Base-by-base conservation (phyloP, 768 basidiomycete genomes). In the Kwoniella europaea region DNA sequence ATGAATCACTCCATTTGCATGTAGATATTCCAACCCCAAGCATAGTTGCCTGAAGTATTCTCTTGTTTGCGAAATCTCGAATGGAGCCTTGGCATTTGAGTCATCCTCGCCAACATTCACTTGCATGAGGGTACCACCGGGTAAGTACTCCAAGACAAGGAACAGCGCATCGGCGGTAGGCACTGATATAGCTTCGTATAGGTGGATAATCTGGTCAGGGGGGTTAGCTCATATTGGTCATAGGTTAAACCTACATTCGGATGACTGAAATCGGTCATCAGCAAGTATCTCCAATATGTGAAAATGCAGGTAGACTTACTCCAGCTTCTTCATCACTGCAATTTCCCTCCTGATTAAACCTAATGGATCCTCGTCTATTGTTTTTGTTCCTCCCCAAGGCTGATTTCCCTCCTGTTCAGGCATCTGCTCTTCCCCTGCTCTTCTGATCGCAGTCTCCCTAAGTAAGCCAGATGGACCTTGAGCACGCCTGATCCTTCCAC, bases 291-390 rank as follows among this genome's bases (percentile, higher is more conserved):
- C 24, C 12, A 22, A 55, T 35, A n/a, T 12, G 27, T 24, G 27
- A 43, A 10, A 43, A 10, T 9, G 13, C 20, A 13, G 50, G 50
- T 43, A 54, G 61, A 80, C 82, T 73, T 59, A 83, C 82, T 84
- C 83, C 9, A 84, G 72, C 75, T 84, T 84, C 73, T 83, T 84
- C 84, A 84, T 84, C 35, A 84, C 71, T 0, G 84, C 84, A 53
- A 84, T 76, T 73, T 84, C 82, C 46, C 82, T 67, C 66, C 82
- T 67, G 2, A 84, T 82, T 66, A 84, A 62, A 13, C 67, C 75
- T 16, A 84, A 66, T 35, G 82, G 83, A 69, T 83, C 83, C 44
- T 77, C 77, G 6, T 68, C 75, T 20, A 56, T 70, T 42, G 53
- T 70, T 56, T 65, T 55, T n/a, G 53, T 67, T 3, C 65, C 64